Percentiles rank a stretch among this genome's conserved stretches.
Conservation (phyloP, 768 basidiomycete species). For the Sporobolomyces roseus region DNA sequence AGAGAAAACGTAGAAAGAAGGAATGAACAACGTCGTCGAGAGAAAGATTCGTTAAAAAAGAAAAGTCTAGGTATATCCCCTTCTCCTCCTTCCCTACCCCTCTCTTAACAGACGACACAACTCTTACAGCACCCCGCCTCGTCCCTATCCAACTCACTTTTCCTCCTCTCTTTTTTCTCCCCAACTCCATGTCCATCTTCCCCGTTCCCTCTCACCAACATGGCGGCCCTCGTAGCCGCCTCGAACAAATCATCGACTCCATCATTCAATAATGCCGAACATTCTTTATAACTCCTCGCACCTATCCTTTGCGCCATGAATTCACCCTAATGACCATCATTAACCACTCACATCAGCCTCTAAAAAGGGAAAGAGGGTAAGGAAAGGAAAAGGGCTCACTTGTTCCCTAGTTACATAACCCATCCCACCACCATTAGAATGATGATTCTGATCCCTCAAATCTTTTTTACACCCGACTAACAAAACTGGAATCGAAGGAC, state of each 20-base stretch:
- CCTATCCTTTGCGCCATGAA: constrained; percentile 77
- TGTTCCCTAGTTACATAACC: constrained; percentile 49
- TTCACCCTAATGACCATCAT: constrained; percentile 64
- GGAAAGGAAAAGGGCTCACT: constrained; percentile 49
- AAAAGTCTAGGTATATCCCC: no score
- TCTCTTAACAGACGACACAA: constrained; percentile 17
- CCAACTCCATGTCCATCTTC: not conserved
- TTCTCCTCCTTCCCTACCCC: no score
- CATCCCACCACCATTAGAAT: constrained; percentile 46
- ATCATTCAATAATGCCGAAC: constrained; percentile 50
- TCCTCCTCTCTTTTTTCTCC: constrained; percentile 20
- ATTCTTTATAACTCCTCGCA: constrained; percentile 90
- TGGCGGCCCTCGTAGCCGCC: constrained; percentile 90
- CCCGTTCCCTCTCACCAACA: constrained; percentile 66
- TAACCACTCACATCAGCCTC: no score
- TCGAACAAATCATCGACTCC: constrained; percentile 98
- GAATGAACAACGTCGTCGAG: no score
- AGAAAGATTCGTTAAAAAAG: not conserved
- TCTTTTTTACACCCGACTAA: constrained; percentile 96
- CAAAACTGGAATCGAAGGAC: constrained; percentile 82
- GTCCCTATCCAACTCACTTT: not conserved
- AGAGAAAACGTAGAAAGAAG: not conserved
- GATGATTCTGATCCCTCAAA: constrained; percentile 58
- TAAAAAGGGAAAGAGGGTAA: constrained; percentile 48
- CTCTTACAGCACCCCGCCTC: constrained; percentile 17